Conservation (phyloP, 768 basidiomycete species). For the Russula brevipes region DNA sequence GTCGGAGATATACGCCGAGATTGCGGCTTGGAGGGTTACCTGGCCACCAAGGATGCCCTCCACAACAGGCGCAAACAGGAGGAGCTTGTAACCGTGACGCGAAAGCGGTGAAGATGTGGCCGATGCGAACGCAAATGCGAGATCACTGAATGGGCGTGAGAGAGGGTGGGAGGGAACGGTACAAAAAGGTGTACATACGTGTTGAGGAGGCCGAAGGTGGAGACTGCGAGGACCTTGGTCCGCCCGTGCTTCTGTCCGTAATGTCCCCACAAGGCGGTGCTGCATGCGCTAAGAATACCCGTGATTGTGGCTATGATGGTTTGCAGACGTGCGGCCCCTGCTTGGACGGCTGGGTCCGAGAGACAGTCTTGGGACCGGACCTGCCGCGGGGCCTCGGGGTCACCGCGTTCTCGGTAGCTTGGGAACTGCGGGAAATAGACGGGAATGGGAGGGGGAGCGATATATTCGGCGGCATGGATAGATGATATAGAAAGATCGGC, state of each 20-base stretch:
- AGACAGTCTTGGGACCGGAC: slow-evolving; percentile 38
- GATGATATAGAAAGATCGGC: slow-evolving; percentile 5
- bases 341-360: slow-evolving; percentile 54
- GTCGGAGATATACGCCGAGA: slow-evolving; percentile 64
- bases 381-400: slow-evolving; percentile 37
- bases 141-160: slow-evolving; percentile 48
- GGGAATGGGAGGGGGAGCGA: not conserved
- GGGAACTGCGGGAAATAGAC: slow-evolving; percentile 16
- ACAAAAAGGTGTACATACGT: slow-evolving; percentile 54
- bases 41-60: slow-evolving; percentile 82
- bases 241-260: slow-evolving; percentile 73
- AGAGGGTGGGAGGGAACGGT: slow-evolving; percentile 15
- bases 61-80: slow-evolving; percentile 70
- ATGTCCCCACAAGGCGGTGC: slow-evolving; percentile 84
- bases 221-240: slow-evolving; percentile 62
- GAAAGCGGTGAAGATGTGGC: slow-evolving; percentile 53
- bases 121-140: slow-evolving; percentile 75
- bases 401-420: slow-evolving; percentile 27
- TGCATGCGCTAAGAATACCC: slow-evolving; percentile 74
- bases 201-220: slow-evolving; percentile 62
- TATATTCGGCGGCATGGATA: not conserved
- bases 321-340: slow-evolving; percentile 68
- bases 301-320: slow-evolving; percentile 70
- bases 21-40: slow-evolving; percentile 59
- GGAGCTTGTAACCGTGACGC: slow-evolving; percentile 63